phyloP scores from a whole-genome alignment of 768 basidiomycete species.

The Paxillus rubicundulus region DNA sequence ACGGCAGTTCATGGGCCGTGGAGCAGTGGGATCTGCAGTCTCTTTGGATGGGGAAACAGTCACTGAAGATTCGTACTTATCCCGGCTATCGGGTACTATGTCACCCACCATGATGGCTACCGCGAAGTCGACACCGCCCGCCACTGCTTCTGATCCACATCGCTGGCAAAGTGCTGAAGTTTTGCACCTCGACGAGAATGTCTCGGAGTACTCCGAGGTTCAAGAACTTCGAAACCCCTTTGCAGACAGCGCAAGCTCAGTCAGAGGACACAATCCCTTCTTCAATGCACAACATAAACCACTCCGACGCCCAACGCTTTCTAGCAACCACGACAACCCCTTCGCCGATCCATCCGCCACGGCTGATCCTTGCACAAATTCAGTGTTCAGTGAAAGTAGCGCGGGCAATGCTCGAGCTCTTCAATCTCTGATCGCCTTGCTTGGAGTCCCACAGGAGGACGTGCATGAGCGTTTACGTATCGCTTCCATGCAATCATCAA shows the following conservation, averaged over 20 bases:
- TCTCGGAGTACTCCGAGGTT: slow-evolving; percentile 4
- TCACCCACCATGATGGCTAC: slow-evolving; percentile 46
- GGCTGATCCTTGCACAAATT: slow-evolving; percentile 28
- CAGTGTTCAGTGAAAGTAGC: slow-evolving; percentile 23
- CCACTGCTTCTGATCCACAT: slow-evolving; percentile 50
- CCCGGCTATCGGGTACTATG: slow-evolving; percentile 45
- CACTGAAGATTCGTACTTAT: slow-evolving; percentile 49
- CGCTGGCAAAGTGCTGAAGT: slow-evolving; percentile 73
- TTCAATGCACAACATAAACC: slow-evolving; percentile 41
- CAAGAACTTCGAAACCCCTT: slow-evolving; percentile 25
- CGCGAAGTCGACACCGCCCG: slow-evolving; percentile 62
- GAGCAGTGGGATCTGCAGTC: slow-evolving; percentile 35
- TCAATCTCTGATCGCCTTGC: slow-evolving; percentile 65
- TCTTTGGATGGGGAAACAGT: slow-evolving; percentile 54
- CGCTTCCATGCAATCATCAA: slow-evolving; percentile 57
- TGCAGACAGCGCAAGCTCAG: slow-evolving; percentile 18
- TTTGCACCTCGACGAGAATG: slow-evolving; percentile 38
- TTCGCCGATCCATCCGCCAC: slow-evolving; percentile 40
- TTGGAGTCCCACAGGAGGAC: slow-evolving; percentile 48
- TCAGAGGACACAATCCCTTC: slow-evolving; percentile 35
- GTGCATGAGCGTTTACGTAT: slow-evolving; percentile 51
- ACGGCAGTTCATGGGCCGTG: slow-evolving; percentile 44
- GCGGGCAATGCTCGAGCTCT: slow-evolving; percentile 53
- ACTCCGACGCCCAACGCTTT: slow-evolving; percentile 13
- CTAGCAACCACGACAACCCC: slow-evolving; percentile 31